Base-by-base conservation (phyloP, 768 basidiomycete species). In the Calvatia gigantea region DNA sequence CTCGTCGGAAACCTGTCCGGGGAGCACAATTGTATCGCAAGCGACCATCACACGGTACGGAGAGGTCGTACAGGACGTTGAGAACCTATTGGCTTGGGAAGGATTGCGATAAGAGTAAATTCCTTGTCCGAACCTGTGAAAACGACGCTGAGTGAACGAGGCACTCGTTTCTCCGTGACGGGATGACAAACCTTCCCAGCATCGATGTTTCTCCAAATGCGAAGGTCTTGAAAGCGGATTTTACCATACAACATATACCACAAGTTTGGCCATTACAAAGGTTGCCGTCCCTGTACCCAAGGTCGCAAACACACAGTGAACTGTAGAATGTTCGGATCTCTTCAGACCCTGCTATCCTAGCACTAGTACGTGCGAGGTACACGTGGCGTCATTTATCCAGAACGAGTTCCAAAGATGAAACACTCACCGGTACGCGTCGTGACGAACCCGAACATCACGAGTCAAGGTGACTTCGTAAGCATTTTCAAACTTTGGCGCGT, bases 1-100 rank as follows among this genome's bases (percentile, higher is more conserved):
- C n/a, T 49, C 46, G 4, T 62, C 60, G 21, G 64, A 58, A 12
- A 56, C 61, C 48, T 70, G 68, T 2, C 61, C 67, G 17, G 74
- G 67, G 44, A 71, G 76, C 57, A 84, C 73, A 29, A 73, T 64
- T 4, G 75, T 76, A 64, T 84, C 81, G 59, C 84, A 85, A 14
- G 79, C 82, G 60, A 87, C 74, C 74, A 80, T 79, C 25, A 85
- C 81, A 7, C 86, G 79, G 70, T 82, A 87, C 5, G 85, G 86
- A 4, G 85, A 85, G 41, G 77, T 76, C 41, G 81, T 77, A 64
- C 84, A 86, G 37, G 85, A 86, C 4, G 84, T 87, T n/a, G 85
- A 79, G 64, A 76, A 77, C 6, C 62, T 67, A 65, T 87, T 83
- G 17, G 85, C 85, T 15, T 73, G 66, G 46, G 75, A 78, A 15